Evolutionary conservation across 805 yeast species (phyloP).

Genomic region (Metschnikowia colocasiae): DNA sequence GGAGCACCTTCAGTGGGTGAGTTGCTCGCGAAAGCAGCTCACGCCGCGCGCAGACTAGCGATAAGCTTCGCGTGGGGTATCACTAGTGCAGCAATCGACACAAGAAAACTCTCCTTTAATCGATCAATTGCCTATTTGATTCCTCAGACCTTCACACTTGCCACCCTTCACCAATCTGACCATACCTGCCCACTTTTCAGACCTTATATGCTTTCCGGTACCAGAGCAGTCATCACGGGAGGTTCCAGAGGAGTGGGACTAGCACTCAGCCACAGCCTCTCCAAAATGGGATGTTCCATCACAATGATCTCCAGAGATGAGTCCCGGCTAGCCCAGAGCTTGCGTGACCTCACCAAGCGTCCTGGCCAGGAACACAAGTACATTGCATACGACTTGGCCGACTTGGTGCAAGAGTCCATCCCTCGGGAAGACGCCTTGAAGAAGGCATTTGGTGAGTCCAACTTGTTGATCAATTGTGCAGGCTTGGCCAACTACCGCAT

Average conservation of each 20-base stretch:
- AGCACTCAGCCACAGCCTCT: conserved; percentile 48
- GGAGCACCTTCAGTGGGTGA: too few relatives aligned
- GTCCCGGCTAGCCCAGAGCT: conserved; percentile 24
- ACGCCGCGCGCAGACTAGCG: too few relatives aligned
- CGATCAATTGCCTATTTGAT: too few relatives aligned
- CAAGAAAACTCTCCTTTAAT: too few relatives aligned
- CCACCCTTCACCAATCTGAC: too few relatives aligned
- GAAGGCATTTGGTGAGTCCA: conserved; percentile 30
- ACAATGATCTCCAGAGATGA: conserved; percentile 50
- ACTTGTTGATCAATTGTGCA: conserved; percentile 60
- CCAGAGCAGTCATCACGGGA: conserved; percentile 59
- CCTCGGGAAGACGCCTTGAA: conserved; percentile 14
- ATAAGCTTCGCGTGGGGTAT: too few relatives aligned
- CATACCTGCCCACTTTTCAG: too few relatives aligned
- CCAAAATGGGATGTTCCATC: conserved; percentile 49
- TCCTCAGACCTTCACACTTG: too few relatives aligned
- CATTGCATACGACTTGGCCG: conserved; percentile 31
- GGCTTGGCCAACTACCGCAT: conserved; percentile 60
- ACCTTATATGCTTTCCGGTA: conserved; percentile 20
- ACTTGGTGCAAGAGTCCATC: conserved; percentile 8
- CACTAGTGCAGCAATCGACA: too few relatives aligned
- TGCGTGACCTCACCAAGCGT: conserved; percentile 6
- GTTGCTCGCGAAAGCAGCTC: too few relatives aligned
- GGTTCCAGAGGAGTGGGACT: conserved; percentile 68
- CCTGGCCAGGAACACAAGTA: conserved; percentile 27